Conservation (phyloP, 73 alveolate species). For the Tetrahymena elliotti region DNA sequence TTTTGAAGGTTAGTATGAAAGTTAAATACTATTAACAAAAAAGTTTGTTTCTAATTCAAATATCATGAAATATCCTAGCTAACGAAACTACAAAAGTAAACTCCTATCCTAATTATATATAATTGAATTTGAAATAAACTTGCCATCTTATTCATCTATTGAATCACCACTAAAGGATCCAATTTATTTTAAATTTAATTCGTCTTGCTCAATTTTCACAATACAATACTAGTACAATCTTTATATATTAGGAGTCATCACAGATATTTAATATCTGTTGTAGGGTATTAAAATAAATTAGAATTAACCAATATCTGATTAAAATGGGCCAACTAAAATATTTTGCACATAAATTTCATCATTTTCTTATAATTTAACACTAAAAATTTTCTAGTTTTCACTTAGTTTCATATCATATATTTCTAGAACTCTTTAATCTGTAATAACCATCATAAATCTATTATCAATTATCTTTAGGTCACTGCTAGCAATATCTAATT, state of each 20-base stretch:
- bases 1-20: not conserved
- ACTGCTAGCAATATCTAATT: not conserved
- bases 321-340: not conserved
- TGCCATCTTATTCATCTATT: not conserved
- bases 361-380: not conserved
- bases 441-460: not conserved
- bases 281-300: not conserved
- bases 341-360: not conserved
- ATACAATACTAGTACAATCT: not conserved
- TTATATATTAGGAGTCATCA: not conserved
- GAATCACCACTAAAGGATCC: too few species aligned
- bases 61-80: not conserved
- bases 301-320: not conserved
- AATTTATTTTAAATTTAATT: too few species aligned
- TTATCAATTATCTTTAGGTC: not conserved
- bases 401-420: not conserved
- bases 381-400: not conserved
- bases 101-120: not conserved
- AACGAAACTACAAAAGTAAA: not conserved
- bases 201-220: not conserved
- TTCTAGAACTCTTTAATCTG: not conserved
- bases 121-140: not conserved
- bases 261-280: not conserved
- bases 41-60: not conserved
- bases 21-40: not conserved